Evolutionary conservation across 352 stramenopile genomes (phyloP).

Genomic region (Phytophthora parvispora): DNA sequence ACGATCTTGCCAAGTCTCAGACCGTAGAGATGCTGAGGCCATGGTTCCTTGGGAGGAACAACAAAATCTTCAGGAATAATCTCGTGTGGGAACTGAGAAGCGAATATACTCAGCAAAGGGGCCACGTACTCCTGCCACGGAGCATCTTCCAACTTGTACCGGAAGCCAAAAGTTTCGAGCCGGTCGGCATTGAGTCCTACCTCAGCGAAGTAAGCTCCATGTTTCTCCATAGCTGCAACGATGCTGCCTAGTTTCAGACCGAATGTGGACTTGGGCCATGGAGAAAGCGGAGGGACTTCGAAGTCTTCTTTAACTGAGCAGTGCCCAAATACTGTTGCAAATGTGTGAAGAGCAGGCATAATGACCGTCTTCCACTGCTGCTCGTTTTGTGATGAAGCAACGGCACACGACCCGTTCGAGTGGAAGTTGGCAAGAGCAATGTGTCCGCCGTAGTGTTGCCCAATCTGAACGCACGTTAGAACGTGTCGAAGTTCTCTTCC

Average conservation of each 20-base stretch:
- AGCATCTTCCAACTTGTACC: conserved; percentile 31
- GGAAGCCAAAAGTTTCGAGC: conserved; percentile 38
- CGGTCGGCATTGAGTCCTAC: conserved; percentile 36
- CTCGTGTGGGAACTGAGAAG: conserved; percentile 21
- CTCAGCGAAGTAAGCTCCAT: conserved; percentile 28
- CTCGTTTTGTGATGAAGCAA: conserved; percentile 5
- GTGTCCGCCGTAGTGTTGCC: conserved; percentile 33
- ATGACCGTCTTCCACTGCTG: conserved; percentile 26
- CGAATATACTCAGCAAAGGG: conserved; percentile 28
- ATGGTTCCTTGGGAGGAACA: conserved; percentile 19
- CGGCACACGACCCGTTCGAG: conserved; percentile 6
- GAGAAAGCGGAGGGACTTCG: conserved; percentile 18
- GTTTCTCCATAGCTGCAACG: conserved; percentile 19
- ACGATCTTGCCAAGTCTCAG: conserved; percentile 37
- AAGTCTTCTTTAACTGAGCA: conserved; percentile 28
- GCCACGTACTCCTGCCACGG: conserved; percentile 23
- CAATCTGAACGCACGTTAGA: conserved; percentile 27
- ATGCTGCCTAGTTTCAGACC: conserved; percentile 22
- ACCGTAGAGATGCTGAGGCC: conserved; percentile 29
- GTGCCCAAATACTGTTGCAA: conserved; percentile 33
- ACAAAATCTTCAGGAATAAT: conserved; percentile 41
- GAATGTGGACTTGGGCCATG: conserved; percentile 28
- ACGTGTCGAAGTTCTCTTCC: conserved; percentile 24
- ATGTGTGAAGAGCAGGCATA: conserved; percentile 31
- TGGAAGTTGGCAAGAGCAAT: conserved; percentile 21